These are phyloP conservation scores for Eucalyptus albens DNA, from an alignment of 345 rosid genomes.

Conservation along the genomic window DNA sequence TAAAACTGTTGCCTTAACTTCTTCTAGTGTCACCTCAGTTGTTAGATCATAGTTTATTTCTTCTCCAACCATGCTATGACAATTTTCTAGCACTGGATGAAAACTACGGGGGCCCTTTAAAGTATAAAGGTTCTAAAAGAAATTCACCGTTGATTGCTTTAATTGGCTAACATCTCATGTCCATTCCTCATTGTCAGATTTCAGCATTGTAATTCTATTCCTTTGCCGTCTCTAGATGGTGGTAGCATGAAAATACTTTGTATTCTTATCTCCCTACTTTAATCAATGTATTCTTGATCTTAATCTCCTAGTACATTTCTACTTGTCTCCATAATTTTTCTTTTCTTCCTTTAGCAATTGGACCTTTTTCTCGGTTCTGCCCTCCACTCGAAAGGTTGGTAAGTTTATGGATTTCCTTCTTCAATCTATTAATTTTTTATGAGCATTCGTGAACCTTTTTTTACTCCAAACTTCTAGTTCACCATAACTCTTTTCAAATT, in stretches of 20 bases:
- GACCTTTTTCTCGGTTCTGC: neutral
- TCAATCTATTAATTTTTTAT: neutral
- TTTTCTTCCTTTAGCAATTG: neutral
- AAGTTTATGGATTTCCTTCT: neutral
- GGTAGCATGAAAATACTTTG: neutral
- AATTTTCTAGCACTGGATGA: neutral
- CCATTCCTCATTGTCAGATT: neutral
- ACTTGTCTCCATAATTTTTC: neutral
- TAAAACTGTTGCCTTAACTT: neutral
- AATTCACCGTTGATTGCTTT: neutral
- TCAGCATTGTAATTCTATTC: neutral
- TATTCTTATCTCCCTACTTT: neutral
- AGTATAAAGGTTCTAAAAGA: neutral
- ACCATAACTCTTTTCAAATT: neutral
- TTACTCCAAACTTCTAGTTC: neutral
- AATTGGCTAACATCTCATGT: neutral
- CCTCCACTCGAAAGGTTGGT: neutral
- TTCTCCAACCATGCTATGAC: neutral
- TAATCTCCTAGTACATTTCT: neutral
- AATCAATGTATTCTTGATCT: neutral
- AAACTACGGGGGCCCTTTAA: rapidly evolving
- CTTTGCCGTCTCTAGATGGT: neutral
- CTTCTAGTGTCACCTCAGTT: neutral
- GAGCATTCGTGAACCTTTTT: neutral
- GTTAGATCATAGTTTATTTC: neutral